Conservation (phyloP, 371 early-diverging fungal species). For the Syncephalastrum racemosum region DNA sequence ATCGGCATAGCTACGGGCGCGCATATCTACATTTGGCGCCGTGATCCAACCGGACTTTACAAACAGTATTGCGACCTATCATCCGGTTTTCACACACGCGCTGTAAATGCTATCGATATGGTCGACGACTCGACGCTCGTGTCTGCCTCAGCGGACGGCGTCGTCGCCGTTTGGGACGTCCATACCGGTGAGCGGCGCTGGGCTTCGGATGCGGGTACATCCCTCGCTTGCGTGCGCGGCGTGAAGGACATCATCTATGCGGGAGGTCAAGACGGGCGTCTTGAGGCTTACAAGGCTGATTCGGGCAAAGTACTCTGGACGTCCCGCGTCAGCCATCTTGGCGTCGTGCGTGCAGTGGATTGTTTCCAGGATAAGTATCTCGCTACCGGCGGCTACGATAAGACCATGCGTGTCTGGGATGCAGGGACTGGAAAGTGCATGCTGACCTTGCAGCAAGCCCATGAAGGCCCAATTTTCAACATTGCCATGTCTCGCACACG, state of each 20-base stretch:
- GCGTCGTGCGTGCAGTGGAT: slow-evolving; percentile 89
- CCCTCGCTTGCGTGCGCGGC: slow-evolving; percentile 88
- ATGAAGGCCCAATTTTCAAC: slow-evolving; percentile 90
- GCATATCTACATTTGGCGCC: slow-evolving; percentile 17
- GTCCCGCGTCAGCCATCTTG: slow-evolving; percentile 57
- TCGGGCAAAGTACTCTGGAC: too few species aligned
- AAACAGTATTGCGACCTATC: too few species aligned
- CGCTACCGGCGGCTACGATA: slow-evolving; percentile 77
- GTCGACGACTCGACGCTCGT: slow-evolving; percentile 58
- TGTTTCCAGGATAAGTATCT: slow-evolving; percentile 60
- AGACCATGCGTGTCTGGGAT: slow-evolving; percentile 95
- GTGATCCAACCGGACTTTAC: slow-evolving; percentile 59
- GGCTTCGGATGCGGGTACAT: slow-evolving; percentile 49
- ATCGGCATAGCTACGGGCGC: slow-evolving; percentile 79
- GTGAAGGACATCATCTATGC: slow-evolving; percentile 84
- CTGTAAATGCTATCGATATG: slow-evolving; percentile 87
- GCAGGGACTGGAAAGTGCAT: slow-evolving; percentile 41
- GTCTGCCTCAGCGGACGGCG: slow-evolving; percentile 87
- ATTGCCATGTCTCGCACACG: slow-evolving; percentile 74
- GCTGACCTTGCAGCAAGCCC: slow-evolving; percentile 70
- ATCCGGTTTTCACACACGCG: slow-evolving; percentile 60
- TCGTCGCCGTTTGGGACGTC: slow-evolving; percentile 85
- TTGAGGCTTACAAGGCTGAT: slow-evolving; percentile 42
- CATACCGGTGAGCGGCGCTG: slow-evolving; percentile 62
- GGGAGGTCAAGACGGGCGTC: slow-evolving; percentile 84